Evolutionary conservation across 805 yeast genomes (phyloP), one percentile per base, ranked within the genome.

Genomic region (Candida ulmi): DNA sequence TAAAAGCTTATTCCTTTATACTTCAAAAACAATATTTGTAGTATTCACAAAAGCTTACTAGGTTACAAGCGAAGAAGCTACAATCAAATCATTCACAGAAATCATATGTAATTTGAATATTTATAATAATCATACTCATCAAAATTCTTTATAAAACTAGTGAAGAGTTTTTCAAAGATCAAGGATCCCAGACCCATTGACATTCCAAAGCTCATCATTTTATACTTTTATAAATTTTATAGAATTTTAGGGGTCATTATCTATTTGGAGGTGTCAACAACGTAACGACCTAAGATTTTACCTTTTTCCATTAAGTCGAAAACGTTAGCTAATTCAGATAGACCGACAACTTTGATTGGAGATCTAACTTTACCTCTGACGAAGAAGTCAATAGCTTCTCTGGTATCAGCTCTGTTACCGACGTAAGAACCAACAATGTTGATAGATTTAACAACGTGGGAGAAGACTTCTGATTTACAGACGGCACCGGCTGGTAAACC

Each of bases 271-370:
- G 85, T 81, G 65, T 88, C 95, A 44, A 87, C 79, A 40, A 87
- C 96, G 54, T 80, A 79, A 66, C 96, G 77, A 48, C 96, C 96
- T 48, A 61, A 45, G 45, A 76, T 68, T 58, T 71, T 67, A 40
- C 76, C 76, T 46, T 68, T 56, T 54, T 71, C 75, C 82, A 76
- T 76, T 60, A 72, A 58, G 35, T 69, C 68, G 61, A 70, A 76
- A 39, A 74, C 73, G 23, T 54, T 50, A 33, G 73, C 68, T 49
- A 76, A 61, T 48, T 75, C 76, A 33, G 73, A 68, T 47, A 76
- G 61, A 4, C 79, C 78, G 36, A 74, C 72, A 39, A 76, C 50
- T 61, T 75, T 69, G 51, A 76, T 71, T 38, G 79, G 83, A 36
- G 83, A 71, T 48, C 70, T 66, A 50, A 81, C 74, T 54, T 75